Base-by-base conservation (phyloP, 1,139 yeast species). In the Hemisphaericaspora lyxosophila region DNA sequence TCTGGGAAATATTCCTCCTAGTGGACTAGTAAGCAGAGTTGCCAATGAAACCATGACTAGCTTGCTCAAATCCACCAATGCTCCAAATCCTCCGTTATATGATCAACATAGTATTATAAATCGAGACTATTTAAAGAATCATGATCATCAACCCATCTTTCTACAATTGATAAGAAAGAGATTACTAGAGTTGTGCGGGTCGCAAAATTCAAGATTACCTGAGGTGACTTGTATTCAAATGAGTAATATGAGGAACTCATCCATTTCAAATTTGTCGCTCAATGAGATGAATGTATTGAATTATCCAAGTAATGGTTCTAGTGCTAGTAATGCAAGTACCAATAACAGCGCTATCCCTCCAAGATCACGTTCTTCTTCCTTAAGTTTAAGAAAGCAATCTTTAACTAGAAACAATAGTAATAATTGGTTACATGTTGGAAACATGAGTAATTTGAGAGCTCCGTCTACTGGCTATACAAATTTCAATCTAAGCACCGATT, bases 371-470 rank as follows among this genome's bases (percentile, higher is more conserved):
- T 53, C 60, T n/a, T 51, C 64, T 1, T 54, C 60, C 13, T 35
- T 59, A 40, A 67, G 58, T 46, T 60, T 71, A 44, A 57, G 77
- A 33, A 71, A 70, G 46, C 76, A 71, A 49, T 67, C 74, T 4
- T 60, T 71, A 33, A 69, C 76, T 0, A 57, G 76, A 46, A 69
- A 69, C 45, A 71, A 70, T 46, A 67, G 74, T 14, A 62, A 58
- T 44, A 67, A 60, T 44, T 71, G 76, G 77, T 57, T 71, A 33
- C 76, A 71, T 51, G 73, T 71, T 30, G 76, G 76, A 2, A 71
- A 70, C 46, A 58, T 71, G 42, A 62, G 55, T 45, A 64, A 58
- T 34, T 59, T 67, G 17, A 60, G 70, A 42, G 60, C 67, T 9
- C 43, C 45, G 24, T 38, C 34, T 16, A 42, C 43, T 13, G 41